Percentiles rank a stretch among this genome's conserved stretches.
Evolutionary conservation across 2,329 filamentous ascomycete genomes (phyloP).

Genomic region (Aschersonia sp.): DNA sequence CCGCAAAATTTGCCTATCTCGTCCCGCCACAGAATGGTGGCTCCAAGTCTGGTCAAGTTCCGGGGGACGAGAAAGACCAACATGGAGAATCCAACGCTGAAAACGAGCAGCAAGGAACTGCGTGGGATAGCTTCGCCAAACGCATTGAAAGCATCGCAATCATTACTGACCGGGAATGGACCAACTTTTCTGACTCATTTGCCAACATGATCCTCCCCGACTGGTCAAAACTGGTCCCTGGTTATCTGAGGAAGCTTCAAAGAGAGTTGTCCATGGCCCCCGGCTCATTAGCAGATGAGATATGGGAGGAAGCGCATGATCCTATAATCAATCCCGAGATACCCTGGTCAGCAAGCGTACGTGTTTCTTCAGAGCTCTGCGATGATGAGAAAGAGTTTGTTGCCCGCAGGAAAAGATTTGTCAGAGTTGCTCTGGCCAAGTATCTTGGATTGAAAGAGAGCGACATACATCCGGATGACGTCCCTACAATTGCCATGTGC

Average conservation of each 20-base stretch:
- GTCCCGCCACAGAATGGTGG: conserved; percentile 7
- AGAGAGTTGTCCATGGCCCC: conserved; percentile 75
- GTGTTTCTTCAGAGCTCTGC: conserved; percentile 70
- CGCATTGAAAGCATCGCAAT: conserved; percentile 39
- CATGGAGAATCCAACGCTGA: conserved; percentile 5
- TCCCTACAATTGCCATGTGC: conserved; percentile 86
- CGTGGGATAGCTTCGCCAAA: conserved; percentile 33
- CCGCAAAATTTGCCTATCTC: conserved; percentile 25
- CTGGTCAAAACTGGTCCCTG: conserved; percentile 67
- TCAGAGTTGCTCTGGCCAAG: conserved; percentile 58
- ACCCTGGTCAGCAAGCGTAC: conserved; percentile 62
- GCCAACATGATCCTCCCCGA: conserved; percentile 63
- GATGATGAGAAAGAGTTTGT: conserved; percentile 69
- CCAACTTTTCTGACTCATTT: conserved; percentile 39
- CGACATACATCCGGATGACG: conserved; percentile 82
- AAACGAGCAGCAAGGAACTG: conserved; percentile 16
- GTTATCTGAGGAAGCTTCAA: conserved; percentile 69
- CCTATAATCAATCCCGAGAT: conserved; percentile 78
- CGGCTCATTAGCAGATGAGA: conserved; percentile 79
- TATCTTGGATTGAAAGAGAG: conserved; percentile 68
- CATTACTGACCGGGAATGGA: conserved; percentile 40
- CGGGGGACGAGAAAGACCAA: background rate
- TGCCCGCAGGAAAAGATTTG: conserved; percentile 50
- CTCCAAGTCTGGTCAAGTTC: background rate
- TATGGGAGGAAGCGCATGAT: conserved; percentile 85